phyloP scores from a whole-genome alignment of 2,329 filamentous ascomycete genomes.

The Chaetoscypha palmicola region DNA sequence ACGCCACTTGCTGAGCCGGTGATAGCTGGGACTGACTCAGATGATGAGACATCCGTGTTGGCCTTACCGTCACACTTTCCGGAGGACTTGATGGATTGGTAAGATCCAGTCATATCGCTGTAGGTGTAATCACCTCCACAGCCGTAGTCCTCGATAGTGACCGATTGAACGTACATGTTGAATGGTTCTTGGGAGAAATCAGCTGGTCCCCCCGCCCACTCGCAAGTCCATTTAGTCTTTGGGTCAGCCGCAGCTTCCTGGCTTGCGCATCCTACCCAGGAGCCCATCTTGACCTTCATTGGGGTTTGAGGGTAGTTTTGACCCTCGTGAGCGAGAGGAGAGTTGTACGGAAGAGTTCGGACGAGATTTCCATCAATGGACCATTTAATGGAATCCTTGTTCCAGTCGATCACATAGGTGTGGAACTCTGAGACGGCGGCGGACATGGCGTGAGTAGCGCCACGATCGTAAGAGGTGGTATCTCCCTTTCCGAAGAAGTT shows the following conservation, averaged over 20 bases:
- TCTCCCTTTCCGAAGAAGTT: constrained; percentile 52
- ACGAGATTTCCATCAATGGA: constrained; percentile 45
- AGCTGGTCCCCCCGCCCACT: constrained; percentile 58
- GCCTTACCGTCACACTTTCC: constrained; percentile 19
- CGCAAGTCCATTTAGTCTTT: constrained; percentile 49
- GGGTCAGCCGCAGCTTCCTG: constrained; percentile 36
- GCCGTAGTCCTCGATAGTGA: constrained; percentile 44
- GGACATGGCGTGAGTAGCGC: constrained; percentile 32
- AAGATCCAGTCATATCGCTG: constrained; percentile 40
- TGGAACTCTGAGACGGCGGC: constrained; percentile 39
- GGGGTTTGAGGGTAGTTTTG: constrained; percentile 62
- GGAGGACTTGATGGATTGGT: constrained; percentile 38
- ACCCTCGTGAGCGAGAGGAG: constrained; percentile 41
- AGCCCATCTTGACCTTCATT: constrained; percentile 57
- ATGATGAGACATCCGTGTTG: constrained; percentile 6
- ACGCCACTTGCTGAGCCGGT: constrained; percentile 9
- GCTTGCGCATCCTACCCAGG: constrained; percentile 38
- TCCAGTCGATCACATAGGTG: constrained; percentile 65
- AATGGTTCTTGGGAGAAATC: constrained; percentile 40
- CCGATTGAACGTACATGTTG: constrained; percentile 43
- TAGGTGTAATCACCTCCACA: constrained; percentile 44
- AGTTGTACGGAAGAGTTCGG: constrained; percentile 41
- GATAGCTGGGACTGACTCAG: constrained; percentile 8
- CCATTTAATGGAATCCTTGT: constrained; percentile 49
- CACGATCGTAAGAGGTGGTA: constrained; percentile 44